Base-by-base conservation (phyloP, 495 filamentous ascomycete genomes). In the Sabuloglossum arenarium region DNA sequence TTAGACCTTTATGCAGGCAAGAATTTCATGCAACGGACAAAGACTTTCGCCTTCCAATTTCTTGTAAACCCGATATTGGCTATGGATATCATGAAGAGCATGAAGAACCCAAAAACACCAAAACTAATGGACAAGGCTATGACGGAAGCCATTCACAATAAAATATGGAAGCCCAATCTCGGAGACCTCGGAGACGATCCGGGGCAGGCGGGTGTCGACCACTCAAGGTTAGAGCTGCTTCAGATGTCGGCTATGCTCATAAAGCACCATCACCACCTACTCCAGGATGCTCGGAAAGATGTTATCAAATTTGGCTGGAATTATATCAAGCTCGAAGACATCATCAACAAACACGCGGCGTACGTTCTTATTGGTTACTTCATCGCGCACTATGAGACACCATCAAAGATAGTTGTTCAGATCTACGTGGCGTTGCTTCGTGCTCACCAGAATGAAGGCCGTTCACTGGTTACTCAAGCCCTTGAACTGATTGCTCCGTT, bases 301-400 rank as follows among this genome's bases (percentile, higher is more conserved):
- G 86, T 99, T 58, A 97, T 99, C 63, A 96, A 95, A 67, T 97
- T 96, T 66, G 88, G 87, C 3, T 99, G 93, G 93, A 96, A 88
- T 28, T 97, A 91, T 64, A 97, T 97, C 57, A 81, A 86, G 19
- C 79, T 99, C 24, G 93, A 99, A 65, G 93, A 99, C 66, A 85
- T 94, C 59, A 95, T 99, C 72, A 97, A 97, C 71, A 99, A 99
- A 64, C 88, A 97, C 66, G 93, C 89, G 21, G 90, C 93, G 6
- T 97, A 99, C 64, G 89, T 96, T 11, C 77, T 97, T 3, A 94
- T 97, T 59, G 89, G 85, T 9, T 97, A 94, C 67, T 99, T 99
- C 72, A 95, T 97, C 59, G 86, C 87, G 0, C 84, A 91, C 60
- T 99, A 94, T 61, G 93, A 99, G 62, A 95, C 93, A 0, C 93